These are phyloP conservation scores for Apophysomyces ossiformis DNA, from an alignment of 371 early-diverging fungal species.

Conservation along the genomic window DNA sequence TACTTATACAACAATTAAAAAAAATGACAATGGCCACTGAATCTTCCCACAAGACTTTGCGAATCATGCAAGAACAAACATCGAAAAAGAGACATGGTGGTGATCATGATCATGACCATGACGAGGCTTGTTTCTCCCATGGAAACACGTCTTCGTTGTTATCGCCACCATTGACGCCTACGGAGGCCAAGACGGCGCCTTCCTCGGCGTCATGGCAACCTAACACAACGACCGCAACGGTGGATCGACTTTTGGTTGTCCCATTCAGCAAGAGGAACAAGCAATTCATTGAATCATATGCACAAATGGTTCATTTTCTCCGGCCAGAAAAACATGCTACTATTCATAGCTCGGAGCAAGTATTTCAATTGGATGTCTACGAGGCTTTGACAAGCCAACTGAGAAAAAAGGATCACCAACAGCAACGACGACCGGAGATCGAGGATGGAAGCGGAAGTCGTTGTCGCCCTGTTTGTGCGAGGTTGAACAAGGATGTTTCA, in stretches of 20 bases:
- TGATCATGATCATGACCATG: not conserved
- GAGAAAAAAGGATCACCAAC: conserved; percentile 8
- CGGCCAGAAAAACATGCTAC: conserved; percentile 13
- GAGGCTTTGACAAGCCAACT: conserved; percentile 14
- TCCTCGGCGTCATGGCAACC: conserved; percentile 1
- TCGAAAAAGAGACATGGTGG: conserved; percentile 2
- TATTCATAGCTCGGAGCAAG: conserved; percentile 14
- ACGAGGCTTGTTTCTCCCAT: not conserved
- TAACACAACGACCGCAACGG: not conserved
- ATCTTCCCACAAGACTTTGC: conserved; percentile 15
- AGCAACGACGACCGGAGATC: conserved; percentile 5
- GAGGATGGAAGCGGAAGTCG: conserved; percentile 15
- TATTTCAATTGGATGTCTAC: conserved; percentile 18
- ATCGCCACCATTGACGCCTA: conserved; percentile 21
- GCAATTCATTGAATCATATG: conserved; percentile 22
- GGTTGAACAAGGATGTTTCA: conserved; percentile 5
- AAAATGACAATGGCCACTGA: conserved; percentile 12
- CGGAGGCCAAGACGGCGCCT: conserved; percentile 11
- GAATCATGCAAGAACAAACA: conserved; percentile 7
- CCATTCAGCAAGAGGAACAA: conserved; percentile 13
- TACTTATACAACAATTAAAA: not conserved
- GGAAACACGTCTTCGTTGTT: conserved; percentile 1
- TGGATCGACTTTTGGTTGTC: conserved; percentile 1
- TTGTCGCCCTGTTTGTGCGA: conserved; percentile 12
- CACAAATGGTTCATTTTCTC: conserved; percentile 23